These are phyloP conservation scores for Pascua sp. DNA, from an alignment of 1,284 basidiomycete species.

Conservation along the genomic window DNA sequence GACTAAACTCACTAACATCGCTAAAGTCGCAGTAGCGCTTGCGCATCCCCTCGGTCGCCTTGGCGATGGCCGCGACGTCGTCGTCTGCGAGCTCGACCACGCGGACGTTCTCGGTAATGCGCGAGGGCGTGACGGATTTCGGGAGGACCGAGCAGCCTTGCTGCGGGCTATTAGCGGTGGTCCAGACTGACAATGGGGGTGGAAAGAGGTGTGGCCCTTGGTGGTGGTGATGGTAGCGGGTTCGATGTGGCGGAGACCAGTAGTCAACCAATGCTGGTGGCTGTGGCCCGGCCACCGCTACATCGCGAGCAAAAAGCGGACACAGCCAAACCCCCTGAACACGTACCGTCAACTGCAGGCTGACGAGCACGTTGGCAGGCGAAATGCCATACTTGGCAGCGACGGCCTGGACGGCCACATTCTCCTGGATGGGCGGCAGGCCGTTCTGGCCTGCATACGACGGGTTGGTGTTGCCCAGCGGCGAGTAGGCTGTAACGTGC, in stretches of 20 bases:
- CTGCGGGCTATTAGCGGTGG: no score
- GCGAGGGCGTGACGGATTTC: slow-evolving; percentile 56
- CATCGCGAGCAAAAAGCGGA: no score
- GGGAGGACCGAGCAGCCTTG: slow-evolving; percentile 65
- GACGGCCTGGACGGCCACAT: slow-evolving; percentile 55
- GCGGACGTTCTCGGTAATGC: slow-evolving; percentile 45
- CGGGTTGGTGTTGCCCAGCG: slow-evolving; percentile 61
- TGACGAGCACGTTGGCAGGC: slow-evolving; percentile 53
- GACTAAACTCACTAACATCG: slow-evolving; percentile 6
- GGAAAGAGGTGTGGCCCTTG: no score
- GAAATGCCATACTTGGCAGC: slow-evolving; percentile 60
- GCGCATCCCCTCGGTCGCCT: slow-evolving; percentile 10
- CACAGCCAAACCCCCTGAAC: slow-evolving; percentile 49
- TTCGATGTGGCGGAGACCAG: no score
- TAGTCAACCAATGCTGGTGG: no score
- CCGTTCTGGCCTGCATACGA: slow-evolving; percentile 16
- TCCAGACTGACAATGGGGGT: no score
- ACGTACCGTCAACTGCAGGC: slow-evolving; percentile 47
- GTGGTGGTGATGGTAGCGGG: no score
- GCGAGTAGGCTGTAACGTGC: slow-evolving; percentile 75
- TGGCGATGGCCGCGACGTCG: slow-evolving; percentile 9
- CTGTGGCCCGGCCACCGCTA: no score
- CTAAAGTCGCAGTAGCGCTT: slow-evolving; percentile 23
- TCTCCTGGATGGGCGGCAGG: slow-evolving; percentile 19
- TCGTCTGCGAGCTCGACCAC: slow-evolving; percentile 5